Percentiles rank a stretch among this genome's conserved stretches.
Evolutionary conservation across 2,329 filamentous ascomycete species (phyloP).

Genomic region (Exophiala alcalophila): DNA sequence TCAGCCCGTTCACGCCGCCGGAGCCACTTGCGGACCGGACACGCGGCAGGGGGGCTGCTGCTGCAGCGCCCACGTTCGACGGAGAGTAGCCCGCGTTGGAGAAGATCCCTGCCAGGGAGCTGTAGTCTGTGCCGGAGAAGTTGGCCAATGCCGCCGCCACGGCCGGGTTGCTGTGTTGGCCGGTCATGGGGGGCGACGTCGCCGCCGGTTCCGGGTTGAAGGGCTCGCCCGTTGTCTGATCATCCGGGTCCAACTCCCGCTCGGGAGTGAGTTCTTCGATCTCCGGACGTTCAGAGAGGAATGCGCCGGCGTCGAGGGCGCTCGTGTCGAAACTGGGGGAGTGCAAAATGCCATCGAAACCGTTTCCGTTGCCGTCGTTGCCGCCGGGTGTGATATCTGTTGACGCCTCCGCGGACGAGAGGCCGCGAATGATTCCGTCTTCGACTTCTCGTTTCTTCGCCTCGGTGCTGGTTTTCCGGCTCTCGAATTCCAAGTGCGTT

Average conservation of each 20-base stretch:
- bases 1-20: conserved; percentile 33
- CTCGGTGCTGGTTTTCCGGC: conserved; percentile 71
- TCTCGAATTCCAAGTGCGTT: conserved; percentile 60
- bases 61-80: conserved; percentile 3
- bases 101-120: conserved; percentile 1
- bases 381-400: conserved; percentile 11
- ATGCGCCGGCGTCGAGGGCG: conserved; percentile 7
- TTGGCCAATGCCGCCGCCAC: conserved; percentile 26
- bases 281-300: conserved; percentile 23
- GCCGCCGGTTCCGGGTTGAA: conserved; percentile 7
- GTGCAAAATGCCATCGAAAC: conserved; percentile 16
- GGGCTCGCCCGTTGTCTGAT: conserved; percentile 1
- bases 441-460: conserved; percentile 85
- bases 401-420: conserved; percentile 58
- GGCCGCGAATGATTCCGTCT: conserved; percentile 80
- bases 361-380: conserved; percentile 39
- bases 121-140: conserved; percentile 20
- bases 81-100: background rate
- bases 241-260: conserved; percentile 10
- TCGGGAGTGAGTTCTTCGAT: conserved; percentile 31
- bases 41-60: conserved; percentile 20
- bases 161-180: conserved; percentile 26
- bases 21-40: conserved; percentile 17
- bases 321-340: conserved; percentile 6
- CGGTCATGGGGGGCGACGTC: no score